A percentile compares a stretch with the other conserved stretches of the same genome.
phyloP scores from a whole-genome alignment of 2,329 filamentous ascomycete species.

The Endothia cerciana region DNA sequence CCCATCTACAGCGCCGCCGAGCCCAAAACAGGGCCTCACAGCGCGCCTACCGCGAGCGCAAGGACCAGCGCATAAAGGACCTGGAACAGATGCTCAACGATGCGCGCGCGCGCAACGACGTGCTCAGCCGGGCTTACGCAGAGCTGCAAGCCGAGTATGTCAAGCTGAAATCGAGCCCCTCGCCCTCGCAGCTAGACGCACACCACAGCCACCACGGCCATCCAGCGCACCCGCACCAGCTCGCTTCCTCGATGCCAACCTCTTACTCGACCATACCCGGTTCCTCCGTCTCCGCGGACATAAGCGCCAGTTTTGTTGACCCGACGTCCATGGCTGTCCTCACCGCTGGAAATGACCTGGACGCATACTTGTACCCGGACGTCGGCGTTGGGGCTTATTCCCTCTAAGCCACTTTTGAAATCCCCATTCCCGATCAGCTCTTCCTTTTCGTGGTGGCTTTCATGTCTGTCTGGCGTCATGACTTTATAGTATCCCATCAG shows the following conservation, averaged over 20 bases:
- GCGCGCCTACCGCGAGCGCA: slow-evolving; percentile 63
- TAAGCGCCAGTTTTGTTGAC: slow-evolving; percentile 31
- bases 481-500: background rate
- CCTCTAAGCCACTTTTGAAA: slow-evolving; percentile 22
- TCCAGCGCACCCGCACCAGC: slow-evolving; percentile 33
- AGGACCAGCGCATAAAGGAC: slow-evolving; percentile 68
- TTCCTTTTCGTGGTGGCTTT: background rate
- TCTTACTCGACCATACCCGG: slow-evolving; percentile 19
- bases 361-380: slow-evolving; percentile 39
- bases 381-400: slow-evolving; percentile 34
- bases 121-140: slow-evolving; percentile 57
- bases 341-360: slow-evolving; percentile 35
- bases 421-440: background rate
- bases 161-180: slow-evolving; percentile 39
- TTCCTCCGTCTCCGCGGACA: slow-evolving; percentile 13
- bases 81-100: slow-evolving; percentile 60
- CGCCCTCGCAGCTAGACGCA: slow-evolving; percentile 33
- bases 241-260: slow-evolving; percentile 23
- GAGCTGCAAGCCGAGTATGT: slow-evolving; percentile 51
- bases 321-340: slow-evolving; percentile 29
- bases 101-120: slow-evolving; percentile 58
- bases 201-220: slow-evolving; percentile 29
- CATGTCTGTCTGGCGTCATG: background rate
- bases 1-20: slow-evolving; percentile 54
- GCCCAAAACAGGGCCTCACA: slow-evolving; percentile 66